Conservation (phyloP, 768 basidiomycete genomes). For the Xerocomus brunneocitrinus region DNA sequence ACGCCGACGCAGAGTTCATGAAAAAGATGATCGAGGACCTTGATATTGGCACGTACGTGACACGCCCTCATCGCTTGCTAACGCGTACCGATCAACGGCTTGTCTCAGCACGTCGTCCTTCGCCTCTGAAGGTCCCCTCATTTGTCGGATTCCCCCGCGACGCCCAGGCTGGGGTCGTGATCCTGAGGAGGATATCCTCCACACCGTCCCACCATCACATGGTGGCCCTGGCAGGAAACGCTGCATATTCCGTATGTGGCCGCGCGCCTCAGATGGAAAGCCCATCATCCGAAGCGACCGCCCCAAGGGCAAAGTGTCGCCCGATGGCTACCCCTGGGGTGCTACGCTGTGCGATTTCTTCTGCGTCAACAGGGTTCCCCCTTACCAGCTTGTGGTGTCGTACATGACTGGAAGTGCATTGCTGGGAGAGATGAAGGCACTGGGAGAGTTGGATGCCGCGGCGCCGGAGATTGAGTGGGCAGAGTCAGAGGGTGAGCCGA, state of each 20-base stretch:
- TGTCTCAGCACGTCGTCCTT: not conserved
- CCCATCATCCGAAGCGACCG: not conserved
- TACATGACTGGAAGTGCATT: slow-evolving; percentile 21
- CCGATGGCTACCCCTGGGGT: slow-evolving; percentile 24
- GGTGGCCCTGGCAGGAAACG: slow-evolving; percentile 7
- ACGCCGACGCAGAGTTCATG: not conserved
- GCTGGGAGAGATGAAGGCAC: slow-evolving; percentile 2
- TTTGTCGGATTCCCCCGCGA: not conserved
- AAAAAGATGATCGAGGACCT: not conserved
- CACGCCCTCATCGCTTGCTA: not conserved
- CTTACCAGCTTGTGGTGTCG: not conserved
- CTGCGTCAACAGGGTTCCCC: slow-evolving; percentile 6
- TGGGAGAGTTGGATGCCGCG: slow-evolving; percentile 16
- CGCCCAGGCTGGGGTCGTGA: slow-evolving; percentile 7
- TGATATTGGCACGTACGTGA: not conserved
- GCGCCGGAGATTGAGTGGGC: slow-evolving; percentile 20
- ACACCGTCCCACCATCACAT: not conserved
- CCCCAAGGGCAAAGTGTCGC: slow-evolving; percentile 14
- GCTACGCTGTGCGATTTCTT: slow-evolving; percentile 28
- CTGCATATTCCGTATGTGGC: slow-evolving; percentile 22
- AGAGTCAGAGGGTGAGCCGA: slow-evolving; percentile 21
- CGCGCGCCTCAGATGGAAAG: slow-evolving; percentile 20
- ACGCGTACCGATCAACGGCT: not conserved
- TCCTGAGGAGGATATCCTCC: not conserved
- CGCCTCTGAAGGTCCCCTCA: not conserved